phyloP scores from a whole-genome alignment of 1,284 basidiomycete species.

The Apiotrichum mycotoxinovorans region DNA sequence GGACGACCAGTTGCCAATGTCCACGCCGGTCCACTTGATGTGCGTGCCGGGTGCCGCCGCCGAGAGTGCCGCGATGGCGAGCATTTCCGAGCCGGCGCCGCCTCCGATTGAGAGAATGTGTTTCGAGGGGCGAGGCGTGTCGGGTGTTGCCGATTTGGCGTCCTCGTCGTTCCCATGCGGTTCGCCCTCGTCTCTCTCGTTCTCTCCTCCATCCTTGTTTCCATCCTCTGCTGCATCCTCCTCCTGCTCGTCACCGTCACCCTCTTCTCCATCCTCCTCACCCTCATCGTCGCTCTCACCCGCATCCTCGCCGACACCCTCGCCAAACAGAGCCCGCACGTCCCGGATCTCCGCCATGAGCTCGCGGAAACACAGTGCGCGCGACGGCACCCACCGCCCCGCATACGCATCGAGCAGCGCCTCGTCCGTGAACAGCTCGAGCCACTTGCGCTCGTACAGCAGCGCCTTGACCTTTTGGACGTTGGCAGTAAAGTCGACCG shows the following conservation, averaged over 20 bases:
- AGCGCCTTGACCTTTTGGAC: conserved; percentile 46
- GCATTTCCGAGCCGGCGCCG: conserved; percentile 50
- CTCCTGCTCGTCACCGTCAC: conserved; percentile 12
- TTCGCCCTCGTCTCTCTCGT: not conserved
- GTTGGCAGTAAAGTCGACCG: conserved; percentile 28
- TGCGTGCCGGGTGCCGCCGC: conserved; percentile 8
- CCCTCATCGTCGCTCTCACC: conserved; percentile 21
- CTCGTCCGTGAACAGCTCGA: conserved; percentile 43
- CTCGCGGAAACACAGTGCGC: conserved; percentile 48
- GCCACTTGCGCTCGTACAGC: conserved; percentile 46
- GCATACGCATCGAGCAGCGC: conserved; percentile 46
- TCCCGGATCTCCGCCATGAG: conserved; percentile 43
- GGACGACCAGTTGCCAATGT: conserved; percentile 45
- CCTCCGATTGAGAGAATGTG: conserved; percentile 48
- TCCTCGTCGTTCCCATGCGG: not conserved
- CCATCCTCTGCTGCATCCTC: not conserved
- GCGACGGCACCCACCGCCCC: conserved; percentile 51
- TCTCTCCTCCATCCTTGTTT: not conserved
- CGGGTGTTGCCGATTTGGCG: not conserved
- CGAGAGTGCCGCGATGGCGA: conserved; percentile 44
- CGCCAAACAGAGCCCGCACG: conserved; percentile 42
- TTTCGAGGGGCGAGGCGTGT: not conserved
- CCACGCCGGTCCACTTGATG: conserved; percentile 34
- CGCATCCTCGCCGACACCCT: conserved; percentile 24
- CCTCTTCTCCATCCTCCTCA: conserved; percentile 10